Conservation (phyloP, 1,284 basidiomycete genomes). For the Trichosporon faecale region DNA sequence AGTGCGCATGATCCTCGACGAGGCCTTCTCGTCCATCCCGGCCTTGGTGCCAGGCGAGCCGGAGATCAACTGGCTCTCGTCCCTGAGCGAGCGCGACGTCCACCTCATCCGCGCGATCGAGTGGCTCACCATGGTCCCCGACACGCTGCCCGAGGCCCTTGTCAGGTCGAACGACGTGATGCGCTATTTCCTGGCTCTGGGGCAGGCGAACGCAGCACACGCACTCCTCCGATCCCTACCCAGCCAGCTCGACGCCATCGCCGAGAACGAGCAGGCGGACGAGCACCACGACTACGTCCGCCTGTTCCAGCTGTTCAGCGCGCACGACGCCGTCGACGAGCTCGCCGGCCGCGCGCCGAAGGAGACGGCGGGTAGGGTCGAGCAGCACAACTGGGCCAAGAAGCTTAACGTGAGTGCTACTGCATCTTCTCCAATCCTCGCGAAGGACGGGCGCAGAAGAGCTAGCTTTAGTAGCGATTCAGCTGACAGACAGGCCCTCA, state of each 20-base stretch:
- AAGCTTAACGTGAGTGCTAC: background rate
- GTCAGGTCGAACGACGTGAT: slow-evolving; percentile 79
- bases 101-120: slow-evolving; percentile 82
- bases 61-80: slow-evolving; percentile 59
- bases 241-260: slow-evolving; percentile 18
- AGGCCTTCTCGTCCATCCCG: slow-evolving; percentile 60
- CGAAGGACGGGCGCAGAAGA: background rate
- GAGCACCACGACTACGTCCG: slow-evolving; percentile 36
- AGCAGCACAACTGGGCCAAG: slow-evolving; percentile 38
- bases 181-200: slow-evolving; percentile 78
- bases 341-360: slow-evolving; percentile 32
- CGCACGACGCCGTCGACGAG: slow-evolving; percentile 42
- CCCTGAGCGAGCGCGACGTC: slow-evolving; percentile 56
- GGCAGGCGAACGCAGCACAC: slow-evolving; percentile 68
- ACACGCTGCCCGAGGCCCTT: slow-evolving; percentile 72
- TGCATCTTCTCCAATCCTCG: background rate
- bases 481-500: background rate
- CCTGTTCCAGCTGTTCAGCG: slow-evolving; percentile 40
- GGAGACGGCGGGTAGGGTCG: slow-evolving; percentile 38
- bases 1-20: slow-evolving; percentile 70
- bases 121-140: slow-evolving; percentile 80
- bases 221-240: slow-evolving; percentile 66
- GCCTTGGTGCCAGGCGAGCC: slow-evolving; percentile 35
- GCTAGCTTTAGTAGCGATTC: background rate
- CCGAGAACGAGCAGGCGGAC: slow-evolving; percentile 26